Evolutionary conservation across 805 yeast species (phyloP).

Genomic region (Metschnikowia lochheadii): DNA sequence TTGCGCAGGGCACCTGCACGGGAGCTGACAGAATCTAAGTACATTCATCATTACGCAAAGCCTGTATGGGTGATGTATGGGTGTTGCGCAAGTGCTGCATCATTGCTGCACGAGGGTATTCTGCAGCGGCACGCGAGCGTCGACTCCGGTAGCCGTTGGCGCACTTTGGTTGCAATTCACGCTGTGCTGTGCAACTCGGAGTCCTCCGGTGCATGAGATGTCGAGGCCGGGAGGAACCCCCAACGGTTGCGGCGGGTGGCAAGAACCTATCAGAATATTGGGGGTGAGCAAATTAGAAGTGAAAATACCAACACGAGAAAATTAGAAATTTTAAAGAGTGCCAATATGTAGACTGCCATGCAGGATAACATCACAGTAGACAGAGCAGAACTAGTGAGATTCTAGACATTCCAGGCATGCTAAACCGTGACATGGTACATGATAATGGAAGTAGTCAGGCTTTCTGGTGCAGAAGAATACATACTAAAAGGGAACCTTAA

Average conservation of each 20-base stretch:
- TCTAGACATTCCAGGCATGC: no score
- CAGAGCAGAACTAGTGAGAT: no score
- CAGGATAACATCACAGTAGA: no score
- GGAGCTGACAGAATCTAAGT: slow-evolving; percentile 2
- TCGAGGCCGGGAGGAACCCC: background rate
- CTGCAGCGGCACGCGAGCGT: slow-evolving; percentile 2
- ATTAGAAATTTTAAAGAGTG: no score
- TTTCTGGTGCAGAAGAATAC: no score
- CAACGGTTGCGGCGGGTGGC: no score
- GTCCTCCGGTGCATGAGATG: background rate
- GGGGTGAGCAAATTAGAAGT: background rate
- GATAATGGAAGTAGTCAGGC: no score
- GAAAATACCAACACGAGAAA: no score
- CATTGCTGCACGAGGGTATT: background rate
- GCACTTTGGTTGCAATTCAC: background rate
- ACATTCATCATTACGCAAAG: background rate
- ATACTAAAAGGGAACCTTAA: no score
- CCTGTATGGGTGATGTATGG: background rate
- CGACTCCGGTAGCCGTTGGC: background rate
- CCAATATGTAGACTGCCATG: no score
- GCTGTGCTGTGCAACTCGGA: background rate
- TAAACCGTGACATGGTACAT: no score
- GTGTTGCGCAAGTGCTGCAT: background rate
- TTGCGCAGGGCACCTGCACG: background rate
- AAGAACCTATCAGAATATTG: no score